phyloP scores from a whole-genome alignment of 768 basidiomycete genomes.

The Podaxis mareebaensis region DNA sequence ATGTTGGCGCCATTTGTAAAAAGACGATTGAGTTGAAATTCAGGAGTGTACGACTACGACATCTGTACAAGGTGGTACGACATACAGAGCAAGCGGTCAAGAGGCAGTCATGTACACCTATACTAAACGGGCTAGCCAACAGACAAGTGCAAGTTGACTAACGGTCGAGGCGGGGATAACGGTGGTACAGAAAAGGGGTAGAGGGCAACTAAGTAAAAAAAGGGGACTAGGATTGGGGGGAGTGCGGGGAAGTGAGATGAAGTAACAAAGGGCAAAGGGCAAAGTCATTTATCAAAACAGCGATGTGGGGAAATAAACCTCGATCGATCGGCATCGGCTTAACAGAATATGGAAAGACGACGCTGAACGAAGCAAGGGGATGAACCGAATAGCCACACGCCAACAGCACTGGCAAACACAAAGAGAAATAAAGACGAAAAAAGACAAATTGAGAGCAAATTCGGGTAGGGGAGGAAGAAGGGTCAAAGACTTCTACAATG shows the following conservation, averaged over 20 bases:
- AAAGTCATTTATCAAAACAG: background rate
- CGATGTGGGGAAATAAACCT: conserved; percentile 6
- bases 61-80: background rate
- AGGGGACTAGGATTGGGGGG: background rate
- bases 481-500: conserved; percentile 13
- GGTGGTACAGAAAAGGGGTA: background rate
- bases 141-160: too few species aligned
- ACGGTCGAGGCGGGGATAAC: background rate
- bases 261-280: conserved; percentile 1
- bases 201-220: background rate
- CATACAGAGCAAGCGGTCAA: background rate
- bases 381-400: background rate
- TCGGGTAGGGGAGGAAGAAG: conserved; percentile 5
- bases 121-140: background rate
- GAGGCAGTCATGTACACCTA: background rate
- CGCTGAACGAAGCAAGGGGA: background rate
- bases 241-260: too few species aligned
- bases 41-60: background rate
- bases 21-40: background rate
- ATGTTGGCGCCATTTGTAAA: background rate
- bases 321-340: conserved; percentile 4
- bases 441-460: conserved; percentile 15
- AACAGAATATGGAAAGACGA: background rate
- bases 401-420: background rate
- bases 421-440: conserved; percentile 2